Conservation (phyloP, 2,329 filamentous ascomycete genomes). For the Aspergillus ibericus region DNA sequence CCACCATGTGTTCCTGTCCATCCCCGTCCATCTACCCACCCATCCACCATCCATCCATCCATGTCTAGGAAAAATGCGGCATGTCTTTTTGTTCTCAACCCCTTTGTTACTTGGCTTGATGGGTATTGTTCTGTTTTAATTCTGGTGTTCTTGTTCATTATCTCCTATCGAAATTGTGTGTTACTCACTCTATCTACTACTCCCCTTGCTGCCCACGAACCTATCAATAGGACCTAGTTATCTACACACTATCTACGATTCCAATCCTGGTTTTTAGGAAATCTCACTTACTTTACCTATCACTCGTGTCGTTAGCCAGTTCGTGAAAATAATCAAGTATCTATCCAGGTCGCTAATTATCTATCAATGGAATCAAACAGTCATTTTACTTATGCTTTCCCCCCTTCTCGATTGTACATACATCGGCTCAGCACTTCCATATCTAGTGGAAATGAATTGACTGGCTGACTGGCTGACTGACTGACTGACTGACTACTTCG, state of each 20-base stretch:
- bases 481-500: too few relatives aligned
- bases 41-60: background rate
- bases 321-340: background rate
- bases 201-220: too few relatives aligned
- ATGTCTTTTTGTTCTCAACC: background rate
- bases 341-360: background rate
- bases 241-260: background rate
- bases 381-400: too few relatives aligned
- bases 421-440: too few relatives aligned
- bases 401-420: too few relatives aligned
- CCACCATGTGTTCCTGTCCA: background rate
- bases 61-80: background rate
- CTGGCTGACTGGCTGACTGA: too few relatives aligned
- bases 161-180: constrained; percentile 1
- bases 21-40: background rate
- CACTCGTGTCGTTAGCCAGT: background rate
- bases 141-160: background rate
- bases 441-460: too few relatives aligned
- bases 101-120: background rate
- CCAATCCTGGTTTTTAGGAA: background rate
- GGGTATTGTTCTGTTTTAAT: background rate
- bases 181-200: too few relatives aligned
- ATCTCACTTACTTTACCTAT: background rate
- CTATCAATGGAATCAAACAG: background rate
- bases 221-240: too few relatives aligned